phyloP scores from a whole-genome alignment of 768 basidiomycete genomes.

The Russula olivacea region DNA sequence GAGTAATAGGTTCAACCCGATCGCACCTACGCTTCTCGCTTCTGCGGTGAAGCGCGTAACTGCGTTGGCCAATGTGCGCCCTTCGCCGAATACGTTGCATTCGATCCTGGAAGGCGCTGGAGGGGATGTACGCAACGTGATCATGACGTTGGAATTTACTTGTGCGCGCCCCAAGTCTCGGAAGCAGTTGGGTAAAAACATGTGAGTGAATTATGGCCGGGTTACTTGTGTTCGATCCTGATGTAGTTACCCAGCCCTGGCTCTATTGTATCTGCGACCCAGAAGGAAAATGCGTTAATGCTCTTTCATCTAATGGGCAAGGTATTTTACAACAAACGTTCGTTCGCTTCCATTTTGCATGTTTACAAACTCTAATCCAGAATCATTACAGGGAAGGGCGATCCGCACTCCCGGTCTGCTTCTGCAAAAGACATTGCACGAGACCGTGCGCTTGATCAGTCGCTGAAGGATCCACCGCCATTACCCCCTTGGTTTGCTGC shows the following conservation, averaged over 20 bases:
- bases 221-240: slow-evolving; percentile 18
- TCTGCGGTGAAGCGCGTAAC: slow-evolving; percentile 67
- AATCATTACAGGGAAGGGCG: slow-evolving; percentile 58
- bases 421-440: slow-evolving; percentile 57
- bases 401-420: slow-evolving; percentile 51
- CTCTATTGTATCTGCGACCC: slow-evolving; percentile 63
- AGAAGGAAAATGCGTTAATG: slow-evolving; percentile 78
- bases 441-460: slow-evolving; percentile 51
- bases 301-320: slow-evolving; percentile 93
- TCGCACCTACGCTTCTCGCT: slow-evolving; percentile 79
- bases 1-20: slow-evolving; percentile 74
- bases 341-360: slow-evolving; percentile 26
- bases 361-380: slow-evolving; percentile 6
- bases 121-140: slow-evolving; percentile 89
- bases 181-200: slow-evolving; percentile 35
- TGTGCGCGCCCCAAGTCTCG: slow-evolving; percentile 43
- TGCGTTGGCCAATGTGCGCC: slow-evolving; percentile 31
- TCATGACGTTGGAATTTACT: slow-evolving; percentile 90
- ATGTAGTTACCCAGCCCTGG: slow-evolving; percentile 12
- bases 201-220: slow-evolving; percentile 18
- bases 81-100: slow-evolving; percentile 65
- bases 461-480: slow-evolving; percentile 47
- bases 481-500: slow-evolving; percentile 55
- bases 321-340: slow-evolving; percentile 93
- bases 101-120: slow-evolving; percentile 71